Evolutionary conservation across 345 rosid genomes (phyloP).

Genomic region (Microcos paniculata): DNA sequence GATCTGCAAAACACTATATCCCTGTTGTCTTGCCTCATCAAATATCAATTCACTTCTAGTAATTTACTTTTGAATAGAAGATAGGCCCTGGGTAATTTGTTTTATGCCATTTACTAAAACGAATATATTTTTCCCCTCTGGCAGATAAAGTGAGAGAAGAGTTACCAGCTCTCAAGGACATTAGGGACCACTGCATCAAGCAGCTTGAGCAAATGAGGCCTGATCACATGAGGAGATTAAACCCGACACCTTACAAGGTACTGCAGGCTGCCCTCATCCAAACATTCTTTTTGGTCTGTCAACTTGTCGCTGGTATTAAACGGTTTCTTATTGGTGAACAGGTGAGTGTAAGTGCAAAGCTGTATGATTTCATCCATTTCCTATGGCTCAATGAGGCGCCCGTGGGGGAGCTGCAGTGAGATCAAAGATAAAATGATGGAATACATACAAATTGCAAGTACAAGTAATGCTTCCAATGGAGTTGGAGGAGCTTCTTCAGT

Average conservation of each 20-base stretch:
- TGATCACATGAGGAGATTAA: constrained; percentile 91
- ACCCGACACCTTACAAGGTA: constrained; percentile 97
- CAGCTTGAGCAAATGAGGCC: constrained; percentile 89
- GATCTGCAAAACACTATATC: too few relatives aligned
- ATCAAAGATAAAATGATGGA: not conserved
- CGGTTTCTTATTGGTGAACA: constrained; percentile 19
- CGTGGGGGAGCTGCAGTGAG: constrained; percentile 84
- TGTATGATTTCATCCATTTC: constrained; percentile 93
- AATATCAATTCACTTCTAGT: not conserved
- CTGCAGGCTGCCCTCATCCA: not conserved
- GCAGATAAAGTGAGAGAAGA: constrained; percentile 67
- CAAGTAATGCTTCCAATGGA: constrained; percentile 19
- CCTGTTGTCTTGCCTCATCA: not conserved
- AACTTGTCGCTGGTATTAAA: not conserved
- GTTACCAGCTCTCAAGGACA: constrained; percentile 61
- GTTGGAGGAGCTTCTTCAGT: constrained; percentile 23
- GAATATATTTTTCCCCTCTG: constrained; percentile 4
- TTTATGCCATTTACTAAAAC: not conserved
- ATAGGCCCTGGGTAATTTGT: not conserved
- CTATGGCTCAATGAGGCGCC: constrained; percentile 99
- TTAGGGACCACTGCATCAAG: constrained; percentile 74
- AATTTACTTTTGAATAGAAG: not conserved
- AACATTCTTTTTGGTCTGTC: not conserved
- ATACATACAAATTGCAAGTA: constrained; percentile 17
- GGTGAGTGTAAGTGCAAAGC: constrained; percentile 88